A percentile compares a stretch with the other conserved stretches of the same genome.
phyloP scores from a whole-genome alignment of 129 eudicot genomes.

The Flaveria ramosissima region DNA sequence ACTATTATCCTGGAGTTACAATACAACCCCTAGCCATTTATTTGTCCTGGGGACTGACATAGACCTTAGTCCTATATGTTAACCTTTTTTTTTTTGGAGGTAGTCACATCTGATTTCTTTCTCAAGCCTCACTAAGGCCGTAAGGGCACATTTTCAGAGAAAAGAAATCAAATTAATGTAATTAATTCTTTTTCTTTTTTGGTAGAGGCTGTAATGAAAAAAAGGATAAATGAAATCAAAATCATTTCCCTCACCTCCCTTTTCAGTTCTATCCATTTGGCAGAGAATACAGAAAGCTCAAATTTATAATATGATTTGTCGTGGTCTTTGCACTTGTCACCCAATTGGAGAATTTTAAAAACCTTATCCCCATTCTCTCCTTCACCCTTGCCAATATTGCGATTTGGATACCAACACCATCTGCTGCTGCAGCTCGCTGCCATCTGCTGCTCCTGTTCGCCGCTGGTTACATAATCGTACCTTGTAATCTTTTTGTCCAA shows the following conservation, averaged over 20 bases:
- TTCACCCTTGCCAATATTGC: not conserved
- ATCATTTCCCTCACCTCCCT: slow-evolving; percentile 7
- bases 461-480: slow-evolving; percentile 3
- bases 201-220: slow-evolving; percentile 6
- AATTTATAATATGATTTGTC: not conserved
- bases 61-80: not conserved
- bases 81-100: not conserved
- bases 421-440: not conserved
- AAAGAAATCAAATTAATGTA: not conserved
- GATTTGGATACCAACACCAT: slow-evolving; percentile 13
- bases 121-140: not conserved
- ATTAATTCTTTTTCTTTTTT: not conserved
- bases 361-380: not conserved
- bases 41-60: not conserved
- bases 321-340: not conserved
- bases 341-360: not conserved
- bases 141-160: not conserved
- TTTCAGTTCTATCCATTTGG: not conserved
- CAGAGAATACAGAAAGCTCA: not conserved
- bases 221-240: not conserved
- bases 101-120: not conserved
- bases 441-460: too few relatives aligned
- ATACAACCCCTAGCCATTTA: not conserved
- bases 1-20: not conserved
- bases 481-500: not conserved